Conservation (phyloP, 768 basidiomycete genomes). For the Lanmaoa rubissima region DNA sequence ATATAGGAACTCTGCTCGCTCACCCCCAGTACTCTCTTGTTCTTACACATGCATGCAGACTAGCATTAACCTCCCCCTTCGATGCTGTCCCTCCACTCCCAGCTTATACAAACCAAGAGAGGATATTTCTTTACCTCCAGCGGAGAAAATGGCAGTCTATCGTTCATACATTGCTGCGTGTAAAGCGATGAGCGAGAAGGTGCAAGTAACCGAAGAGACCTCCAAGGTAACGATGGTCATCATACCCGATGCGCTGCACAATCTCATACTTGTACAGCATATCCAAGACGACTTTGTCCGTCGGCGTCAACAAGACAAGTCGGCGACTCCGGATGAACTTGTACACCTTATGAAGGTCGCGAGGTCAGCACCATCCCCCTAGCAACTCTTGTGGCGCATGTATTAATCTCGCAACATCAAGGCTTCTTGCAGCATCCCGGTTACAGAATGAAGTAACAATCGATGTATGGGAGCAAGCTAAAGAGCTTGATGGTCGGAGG, state of each 20-base stretch:
- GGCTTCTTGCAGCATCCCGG: constrained; percentile 60
- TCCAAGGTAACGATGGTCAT: constrained; percentile 49
- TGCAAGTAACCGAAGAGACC: constrained; percentile 50
- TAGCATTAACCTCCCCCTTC: constrained; percentile 51
- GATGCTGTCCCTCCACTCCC: constrained; percentile 27
- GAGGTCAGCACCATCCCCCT: constrained; percentile 44
- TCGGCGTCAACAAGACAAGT: constrained; percentile 38
- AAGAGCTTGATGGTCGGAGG: constrained; percentile 53
- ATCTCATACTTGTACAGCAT: constrained; percentile 41
- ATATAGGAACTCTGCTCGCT: background rate
- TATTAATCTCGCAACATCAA: constrained; percentile 28
- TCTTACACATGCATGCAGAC: constrained; percentile 45
- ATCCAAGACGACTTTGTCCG: constrained; percentile 75
- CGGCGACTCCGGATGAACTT: constrained; percentile 56
- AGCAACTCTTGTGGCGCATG: background rate
- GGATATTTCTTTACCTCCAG: constrained; percentile 44
- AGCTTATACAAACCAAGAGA: constrained; percentile 50
- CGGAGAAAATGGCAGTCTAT: constrained; percentile 51
- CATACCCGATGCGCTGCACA: background rate
- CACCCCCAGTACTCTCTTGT: background rate
- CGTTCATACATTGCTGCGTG: constrained; percentile 61
- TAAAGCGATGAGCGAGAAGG: constrained; percentile 44
- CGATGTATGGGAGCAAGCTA: constrained; percentile 63
- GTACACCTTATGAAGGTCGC: constrained; percentile 67
- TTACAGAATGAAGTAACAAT: constrained; percentile 55